Evolutionary conservation across 2,329 filamentous ascomycete genomes (phyloP).

Genomic region (Emergomyces pasteurianus): DNA sequence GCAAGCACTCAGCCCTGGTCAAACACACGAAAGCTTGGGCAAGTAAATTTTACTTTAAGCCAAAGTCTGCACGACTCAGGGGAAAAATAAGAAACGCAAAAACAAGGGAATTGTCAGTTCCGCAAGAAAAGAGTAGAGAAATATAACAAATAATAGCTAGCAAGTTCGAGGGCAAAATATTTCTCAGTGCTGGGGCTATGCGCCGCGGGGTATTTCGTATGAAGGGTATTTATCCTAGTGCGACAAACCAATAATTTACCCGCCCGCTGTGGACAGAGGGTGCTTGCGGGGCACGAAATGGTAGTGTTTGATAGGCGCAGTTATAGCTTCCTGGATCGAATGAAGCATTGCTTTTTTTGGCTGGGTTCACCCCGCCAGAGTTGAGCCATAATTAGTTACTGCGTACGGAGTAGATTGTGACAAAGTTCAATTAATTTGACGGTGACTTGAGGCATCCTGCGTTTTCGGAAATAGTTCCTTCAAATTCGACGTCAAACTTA

Average conservation of each 20-base stretch:
- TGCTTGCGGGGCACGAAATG: background rate
- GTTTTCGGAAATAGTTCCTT: background rate
- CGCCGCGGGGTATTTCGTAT: slow-evolving; percentile 1
- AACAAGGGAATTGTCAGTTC: background rate
- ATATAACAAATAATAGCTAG: background rate
- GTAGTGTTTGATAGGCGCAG: background rate
- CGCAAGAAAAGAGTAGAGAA: background rate
- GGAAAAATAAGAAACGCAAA: background rate
- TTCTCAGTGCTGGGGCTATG: background rate
- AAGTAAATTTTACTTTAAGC: background rate
- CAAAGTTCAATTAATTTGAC: no score
- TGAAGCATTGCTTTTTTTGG: background rate
- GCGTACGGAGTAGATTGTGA: no score
- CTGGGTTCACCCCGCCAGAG: background rate
- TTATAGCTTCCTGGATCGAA: background rate
- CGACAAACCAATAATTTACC: background rate
- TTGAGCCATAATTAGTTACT: no score
- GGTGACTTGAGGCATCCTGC: background rate
- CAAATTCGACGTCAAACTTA: no score
- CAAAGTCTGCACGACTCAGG: background rate
- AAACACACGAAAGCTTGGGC: background rate
- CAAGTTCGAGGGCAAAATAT: background rate
- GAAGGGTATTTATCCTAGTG: background rate
- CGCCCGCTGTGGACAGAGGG: background rate
- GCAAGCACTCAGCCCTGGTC: background rate